These are phyloP conservation scores for Eucalyptus decipiens DNA, from an alignment of 345 rosid species.

Conservation along the genomic window DNA sequence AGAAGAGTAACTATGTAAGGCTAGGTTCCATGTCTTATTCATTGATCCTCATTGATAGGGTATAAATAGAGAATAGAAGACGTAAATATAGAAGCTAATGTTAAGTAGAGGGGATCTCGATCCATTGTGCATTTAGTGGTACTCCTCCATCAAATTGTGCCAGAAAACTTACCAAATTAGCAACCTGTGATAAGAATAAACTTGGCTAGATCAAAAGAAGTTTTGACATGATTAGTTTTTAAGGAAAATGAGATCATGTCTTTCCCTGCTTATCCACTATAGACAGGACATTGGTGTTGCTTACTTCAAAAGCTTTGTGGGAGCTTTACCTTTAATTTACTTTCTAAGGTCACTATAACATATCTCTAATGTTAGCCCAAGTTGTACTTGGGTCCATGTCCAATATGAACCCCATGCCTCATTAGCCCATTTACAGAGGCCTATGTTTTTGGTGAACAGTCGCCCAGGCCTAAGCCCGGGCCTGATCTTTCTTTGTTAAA, in stretches of 20 bases:
- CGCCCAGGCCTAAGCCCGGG: background rate
- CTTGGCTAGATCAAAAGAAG: background rate
- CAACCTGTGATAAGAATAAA: background rate
- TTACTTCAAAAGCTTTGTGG: background rate
- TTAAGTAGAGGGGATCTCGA: background rate
- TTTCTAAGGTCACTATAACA: background rate
- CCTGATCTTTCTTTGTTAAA: background rate
- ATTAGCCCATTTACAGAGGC: background rate
- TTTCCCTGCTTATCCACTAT: background rate
- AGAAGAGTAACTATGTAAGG: background rate
- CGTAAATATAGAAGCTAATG: background rate
- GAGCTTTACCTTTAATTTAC: background rate
- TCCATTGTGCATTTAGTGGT: background rate
- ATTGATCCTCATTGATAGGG: background rate
- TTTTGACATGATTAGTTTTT: background rate
- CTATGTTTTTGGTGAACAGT: background rate
- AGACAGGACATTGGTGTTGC: background rate
- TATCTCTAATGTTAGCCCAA: background rate
- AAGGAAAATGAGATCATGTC: background rate
- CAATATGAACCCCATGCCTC: background rate
- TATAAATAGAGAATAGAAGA: background rate
- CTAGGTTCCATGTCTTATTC: background rate
- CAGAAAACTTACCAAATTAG: background rate
- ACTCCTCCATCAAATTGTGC: background rate
- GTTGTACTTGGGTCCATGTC: background rate